A percentile compares a stretch with the other conserved stretches of the same genome.
phyloP scores from a whole-genome alignment of 192 early-diverging fungal species.

The Umbelopsis isabellina region DNA sequence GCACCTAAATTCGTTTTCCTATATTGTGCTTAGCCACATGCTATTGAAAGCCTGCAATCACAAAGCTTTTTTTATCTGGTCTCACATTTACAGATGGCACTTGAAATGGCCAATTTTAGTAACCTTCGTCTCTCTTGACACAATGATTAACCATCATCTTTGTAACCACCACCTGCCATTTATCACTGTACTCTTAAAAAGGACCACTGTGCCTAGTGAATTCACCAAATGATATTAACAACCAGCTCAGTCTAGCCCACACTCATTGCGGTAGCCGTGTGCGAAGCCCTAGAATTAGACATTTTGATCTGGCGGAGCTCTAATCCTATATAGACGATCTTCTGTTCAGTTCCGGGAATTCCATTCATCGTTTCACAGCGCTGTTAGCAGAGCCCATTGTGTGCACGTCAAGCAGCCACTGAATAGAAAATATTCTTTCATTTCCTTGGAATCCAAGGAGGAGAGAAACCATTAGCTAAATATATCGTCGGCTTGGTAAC shows the following conservation, averaged over 20 bases:
- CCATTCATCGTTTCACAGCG: neutral
- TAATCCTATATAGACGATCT: neutral
- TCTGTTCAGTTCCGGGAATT: constrained; percentile 20
- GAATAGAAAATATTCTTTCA: constrained; percentile 15
- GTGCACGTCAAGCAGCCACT: constrained; percentile 8
- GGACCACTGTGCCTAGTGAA: no score
- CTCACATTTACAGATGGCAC: neutral
- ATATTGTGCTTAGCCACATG: no score
- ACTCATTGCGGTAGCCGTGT: no score
- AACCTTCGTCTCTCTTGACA: neutral
- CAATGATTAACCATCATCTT: neutral
- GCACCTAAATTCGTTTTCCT: no score
- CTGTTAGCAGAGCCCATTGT: neutral
- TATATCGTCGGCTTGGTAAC: neutral
- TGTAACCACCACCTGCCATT: neutral
- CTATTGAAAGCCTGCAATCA: neutral
- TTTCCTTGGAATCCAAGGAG: constrained; percentile 17
- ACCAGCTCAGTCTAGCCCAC: no score
- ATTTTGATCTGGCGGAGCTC: neutral
- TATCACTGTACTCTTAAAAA: no score
- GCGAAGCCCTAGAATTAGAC: no score
- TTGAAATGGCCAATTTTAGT: neutral
- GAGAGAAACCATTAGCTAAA: neutral
- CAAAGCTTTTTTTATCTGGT: neutral
- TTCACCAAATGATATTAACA: no score